phyloP scores from a whole-genome alignment of 2,329 filamentous ascomycete genomes.

The Alternaria angustiovoidea region DNA sequence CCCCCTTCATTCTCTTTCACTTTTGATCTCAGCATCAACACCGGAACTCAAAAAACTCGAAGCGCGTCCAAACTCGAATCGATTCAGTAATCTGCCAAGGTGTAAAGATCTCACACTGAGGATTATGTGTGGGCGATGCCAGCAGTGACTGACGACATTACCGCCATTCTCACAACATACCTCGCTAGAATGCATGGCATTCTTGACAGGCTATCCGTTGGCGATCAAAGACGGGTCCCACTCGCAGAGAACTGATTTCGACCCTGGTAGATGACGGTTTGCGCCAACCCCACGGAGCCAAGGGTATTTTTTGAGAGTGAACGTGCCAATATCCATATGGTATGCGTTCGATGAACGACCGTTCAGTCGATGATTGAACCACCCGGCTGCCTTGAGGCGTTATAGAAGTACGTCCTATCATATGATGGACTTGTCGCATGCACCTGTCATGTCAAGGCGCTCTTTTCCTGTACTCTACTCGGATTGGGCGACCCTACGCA shows the following conservation, averaged over 20 bases:
- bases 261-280: constrained; percentile 1
- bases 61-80: background rate
- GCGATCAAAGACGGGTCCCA: background rate
- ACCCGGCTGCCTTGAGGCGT: no score
- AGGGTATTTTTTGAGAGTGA: background rate
- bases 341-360: background rate
- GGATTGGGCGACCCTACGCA: background rate
- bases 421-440: background rate
- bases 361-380: background rate
- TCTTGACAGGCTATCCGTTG: background rate
- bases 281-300: background rate
- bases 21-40: background rate
- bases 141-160: constrained; percentile 7
- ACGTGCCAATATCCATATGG: background rate
- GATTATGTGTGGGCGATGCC: background rate
- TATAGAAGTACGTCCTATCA: background rate
- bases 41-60: background rate
- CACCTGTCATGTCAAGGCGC: no score
- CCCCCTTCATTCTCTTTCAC: background rate
- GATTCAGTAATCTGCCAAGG: background rate
- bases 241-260: background rate
- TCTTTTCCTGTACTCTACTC: background rate
- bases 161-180: constrained; percentile 5
- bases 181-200: background rate
- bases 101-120: background rate